phyloP scores from a whole-genome alignment of 208 protist species.

The Naegleria fowleri region DNA sequence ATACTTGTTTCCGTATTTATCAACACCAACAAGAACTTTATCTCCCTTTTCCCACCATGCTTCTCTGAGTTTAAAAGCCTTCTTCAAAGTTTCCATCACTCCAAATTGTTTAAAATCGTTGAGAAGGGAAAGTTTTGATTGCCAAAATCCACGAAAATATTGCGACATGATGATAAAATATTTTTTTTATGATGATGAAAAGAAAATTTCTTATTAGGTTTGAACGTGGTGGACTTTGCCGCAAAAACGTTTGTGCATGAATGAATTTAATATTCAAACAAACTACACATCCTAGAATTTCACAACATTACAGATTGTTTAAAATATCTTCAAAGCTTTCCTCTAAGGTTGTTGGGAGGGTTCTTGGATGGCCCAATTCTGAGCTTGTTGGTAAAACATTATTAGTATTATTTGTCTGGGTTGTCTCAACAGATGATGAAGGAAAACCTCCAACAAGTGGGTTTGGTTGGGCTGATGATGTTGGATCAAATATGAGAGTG shows the following conservation, averaged over 20 bases:
- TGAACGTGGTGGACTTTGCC: too few relatives aligned
- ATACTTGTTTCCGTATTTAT: conserved; percentile 25
- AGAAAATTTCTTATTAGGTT: too few relatives aligned
- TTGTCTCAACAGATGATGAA: neutral
- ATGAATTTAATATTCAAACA: too few relatives aligned
- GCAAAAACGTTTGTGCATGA: too few relatives aligned
- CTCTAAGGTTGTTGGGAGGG: neutral
- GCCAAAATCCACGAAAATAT: neutral
- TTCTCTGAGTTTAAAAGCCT: conserved; percentile 12
- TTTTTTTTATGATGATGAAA: too few relatives aligned
- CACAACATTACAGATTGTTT: neutral
- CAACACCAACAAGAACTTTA: conserved; percentile 19
- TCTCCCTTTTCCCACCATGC: conserved; percentile 25
- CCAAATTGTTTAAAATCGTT: conserved; percentile 19
- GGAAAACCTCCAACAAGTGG: neutral
- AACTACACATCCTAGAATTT: too few relatives aligned
- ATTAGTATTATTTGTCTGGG: neutral
- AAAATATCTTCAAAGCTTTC: neutral
- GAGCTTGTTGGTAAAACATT: neutral
- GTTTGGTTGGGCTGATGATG: neutral
- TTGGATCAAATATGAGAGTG: neutral
- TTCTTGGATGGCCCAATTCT: too few relatives aligned
- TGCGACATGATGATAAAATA: neutral
- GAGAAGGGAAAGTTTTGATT: neutral
- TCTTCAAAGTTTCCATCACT: neutral